These are phyloP conservation scores for Fusarium virguliforme DNA, from an alignment of 2,329 filamentous ascomycete species.

Conservation along the genomic window DNA sequence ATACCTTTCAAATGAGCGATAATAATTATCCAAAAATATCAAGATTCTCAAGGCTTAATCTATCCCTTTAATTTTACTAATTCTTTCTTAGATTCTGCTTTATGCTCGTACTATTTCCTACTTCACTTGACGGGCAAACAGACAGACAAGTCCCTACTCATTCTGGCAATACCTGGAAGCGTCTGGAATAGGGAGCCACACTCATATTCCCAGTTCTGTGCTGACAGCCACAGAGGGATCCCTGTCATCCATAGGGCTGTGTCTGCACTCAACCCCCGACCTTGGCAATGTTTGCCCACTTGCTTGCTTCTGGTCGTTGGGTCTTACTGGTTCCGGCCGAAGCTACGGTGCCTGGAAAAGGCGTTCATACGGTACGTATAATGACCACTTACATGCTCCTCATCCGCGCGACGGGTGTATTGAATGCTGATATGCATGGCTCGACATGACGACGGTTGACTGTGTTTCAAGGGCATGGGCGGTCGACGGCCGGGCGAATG, in stretches of 20 bases:
- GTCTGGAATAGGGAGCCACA: slow-evolving; percentile 22
- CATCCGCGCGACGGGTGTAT: neutral
- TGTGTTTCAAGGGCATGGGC: slow-evolving; percentile 1
- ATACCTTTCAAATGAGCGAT: too few species aligned
- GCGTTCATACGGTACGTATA: slow-evolving; percentile 6
- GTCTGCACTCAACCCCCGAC: slow-evolving; percentile 38
- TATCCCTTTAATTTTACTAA: too few species aligned
- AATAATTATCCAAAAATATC: too few species aligned
- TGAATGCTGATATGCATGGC: neutral
- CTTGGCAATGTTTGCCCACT: slow-evolving; percentile 45
- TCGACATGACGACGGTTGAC: neutral
- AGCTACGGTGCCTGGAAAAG: slow-evolving; percentile 7
- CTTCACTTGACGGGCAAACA: too few species aligned
- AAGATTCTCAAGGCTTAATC: too few species aligned
- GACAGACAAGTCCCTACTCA: neutral
- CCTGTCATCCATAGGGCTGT: slow-evolving; percentile 48
- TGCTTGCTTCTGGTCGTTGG: slow-evolving; percentile 22
- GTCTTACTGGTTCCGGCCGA: slow-evolving; percentile 21
- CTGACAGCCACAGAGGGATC: slow-evolving; percentile 40
- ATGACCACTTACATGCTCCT: neutral
- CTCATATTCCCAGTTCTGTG: slow-evolving; percentile 21
- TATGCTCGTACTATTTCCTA: too few species aligned
- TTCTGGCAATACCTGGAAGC: slow-evolving; percentile 13
- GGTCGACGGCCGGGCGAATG: neutral
- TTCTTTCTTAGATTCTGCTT: too few species aligned